Base-by-base conservation (phyloP, 495 filamentous ascomycete species). In the Cladorrhinum samala region DNA sequence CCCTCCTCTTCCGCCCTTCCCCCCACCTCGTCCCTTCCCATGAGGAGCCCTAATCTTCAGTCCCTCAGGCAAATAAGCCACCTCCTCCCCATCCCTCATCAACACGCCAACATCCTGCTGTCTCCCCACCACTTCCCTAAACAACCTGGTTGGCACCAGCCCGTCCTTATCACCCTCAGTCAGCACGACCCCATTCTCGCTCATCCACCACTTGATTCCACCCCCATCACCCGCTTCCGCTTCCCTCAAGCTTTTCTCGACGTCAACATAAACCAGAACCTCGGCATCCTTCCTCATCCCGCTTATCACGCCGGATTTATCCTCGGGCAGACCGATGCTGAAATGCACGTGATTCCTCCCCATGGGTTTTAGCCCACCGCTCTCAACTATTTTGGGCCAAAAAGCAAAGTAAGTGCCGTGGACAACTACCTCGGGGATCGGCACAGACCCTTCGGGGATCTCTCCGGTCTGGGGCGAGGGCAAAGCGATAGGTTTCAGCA, bases 331-430 rank as follows among this genome's bases (percentile, higher is more conserved):
- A 0, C 86, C 88, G 1, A 81, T 79, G 4, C 85, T 84, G 62
- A 92, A 93, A 64, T 98, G 93, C 16, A 96, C 83, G 61, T 96
- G 93, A 48, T 85, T 89, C 45, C 93, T 65, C 0, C 73, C 72
- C 93, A 96, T 96, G 20, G 74, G 77, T 49, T 81, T 85, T 53
- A 98, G 66, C 1, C 90, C 89, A 4, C 91, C 91, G 0, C 78
- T 77, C 1, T 69, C 70, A 13, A 89, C 56, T 55, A 98, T 97
- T 7, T 71, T 45, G 14, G 77, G 75, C 84, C 90, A 96, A 41
- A 83, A 80, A 1, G 76, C 74, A 54, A 88, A 84, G 63, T 86
- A 91, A 0, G 94, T 97, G 24, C 93, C 93, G 65, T 98, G 93
- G 1, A 97, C 81, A 1, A 89, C 87, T 0, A 74, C 69, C 0